A percentile compares a stretch with the other conserved stretches of the same genome.
These are phyloP conservation scores for Rostrohypoxylon terebratum DNA, from an alignment of 495 filamentous ascomycete species.

Conservation along the genomic window DNA sequence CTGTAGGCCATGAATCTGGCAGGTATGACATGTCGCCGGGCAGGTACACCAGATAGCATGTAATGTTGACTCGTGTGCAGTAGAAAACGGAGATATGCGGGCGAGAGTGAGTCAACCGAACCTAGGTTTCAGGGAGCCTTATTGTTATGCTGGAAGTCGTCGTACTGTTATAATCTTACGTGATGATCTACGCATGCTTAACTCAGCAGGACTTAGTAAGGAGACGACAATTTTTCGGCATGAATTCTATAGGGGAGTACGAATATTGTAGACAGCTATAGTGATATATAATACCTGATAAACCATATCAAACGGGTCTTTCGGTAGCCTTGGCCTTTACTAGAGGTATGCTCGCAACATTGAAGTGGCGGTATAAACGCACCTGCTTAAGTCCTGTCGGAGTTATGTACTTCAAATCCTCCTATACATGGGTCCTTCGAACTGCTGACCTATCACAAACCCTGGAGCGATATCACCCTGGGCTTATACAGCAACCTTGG, in stretches of 20 bases:
- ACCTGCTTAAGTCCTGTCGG: too few species aligned
- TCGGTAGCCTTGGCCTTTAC: neutral
- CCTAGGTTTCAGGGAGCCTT: neutral
- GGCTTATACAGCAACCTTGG: too few species aligned
- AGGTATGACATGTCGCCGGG: neutral
- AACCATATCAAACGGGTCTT: too few species aligned
- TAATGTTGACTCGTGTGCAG: neutral
- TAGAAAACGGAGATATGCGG: neutral
- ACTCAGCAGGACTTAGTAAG: neutral
- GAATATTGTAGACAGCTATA: neutral
- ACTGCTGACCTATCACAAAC: neutral
- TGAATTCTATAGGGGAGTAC: neutral
- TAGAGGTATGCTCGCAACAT: neutral
- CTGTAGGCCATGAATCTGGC: neutral
- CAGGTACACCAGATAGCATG: too few species aligned
- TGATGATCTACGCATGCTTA: neutral
- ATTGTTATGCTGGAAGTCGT: neutral
- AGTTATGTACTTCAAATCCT: neutral
- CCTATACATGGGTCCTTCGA: neutral
- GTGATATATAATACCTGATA: neutral
- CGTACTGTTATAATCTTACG: neutral
- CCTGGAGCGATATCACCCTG: too few species aligned
- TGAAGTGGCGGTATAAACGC: neutral
- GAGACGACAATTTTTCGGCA: neutral
- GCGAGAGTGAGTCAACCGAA: neutral